phyloP scores from a whole-genome alignment of 352 stramenopile species.

The Globisporangium lucens region DNA sequence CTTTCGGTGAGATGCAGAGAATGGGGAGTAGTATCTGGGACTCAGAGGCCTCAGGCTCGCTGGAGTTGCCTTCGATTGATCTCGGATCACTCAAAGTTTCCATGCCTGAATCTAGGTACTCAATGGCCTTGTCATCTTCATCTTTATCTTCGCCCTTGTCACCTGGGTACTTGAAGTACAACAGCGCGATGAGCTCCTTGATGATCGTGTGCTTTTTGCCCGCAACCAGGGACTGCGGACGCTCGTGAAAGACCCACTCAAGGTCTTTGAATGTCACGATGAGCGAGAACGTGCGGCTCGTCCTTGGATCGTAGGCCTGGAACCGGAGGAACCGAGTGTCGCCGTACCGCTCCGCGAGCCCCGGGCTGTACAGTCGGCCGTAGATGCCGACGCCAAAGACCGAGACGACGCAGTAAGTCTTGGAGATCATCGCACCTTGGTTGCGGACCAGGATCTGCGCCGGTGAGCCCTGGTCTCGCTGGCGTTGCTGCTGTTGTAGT shows the following conservation, averaged over 20 bases:
- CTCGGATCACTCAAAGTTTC: neutral
- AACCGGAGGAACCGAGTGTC: slow-evolving; percentile 37
- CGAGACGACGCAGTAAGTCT: slow-evolving; percentile 57
- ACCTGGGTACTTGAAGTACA: slow-evolving; percentile 61
- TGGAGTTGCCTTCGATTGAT: neutral
- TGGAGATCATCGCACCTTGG: slow-evolving; percentile 52
- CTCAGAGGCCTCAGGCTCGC: neutral
- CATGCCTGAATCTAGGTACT: neutral
- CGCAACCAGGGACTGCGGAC: slow-evolving; percentile 38
- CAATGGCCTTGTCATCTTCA: neutral
- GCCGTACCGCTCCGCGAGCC: slow-evolving; percentile 30
- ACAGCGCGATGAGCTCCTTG: slow-evolving; percentile 43
- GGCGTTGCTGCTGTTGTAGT: neutral
- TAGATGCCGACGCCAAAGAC: slow-evolving; percentile 57
- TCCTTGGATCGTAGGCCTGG: slow-evolving; percentile 50
- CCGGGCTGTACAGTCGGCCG: slow-evolving; percentile 49
- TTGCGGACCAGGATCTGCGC: slow-evolving; percentile 40
- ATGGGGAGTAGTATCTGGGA: slow-evolving; percentile 9
- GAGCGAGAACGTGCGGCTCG: slow-evolving; percentile 29
- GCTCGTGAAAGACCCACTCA: slow-evolving; percentile 44
- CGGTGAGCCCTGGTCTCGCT: slow-evolving; percentile 11
- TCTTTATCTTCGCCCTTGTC: slow-evolving; percentile 1
- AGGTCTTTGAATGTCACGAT: slow-evolving; percentile 51
- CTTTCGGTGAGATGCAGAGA: slow-evolving; percentile 40
- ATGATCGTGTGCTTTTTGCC: slow-evolving; percentile 56